Evolutionary conservation across 2,329 filamentous ascomycete genomes (phyloP), one percentile per base, ranked within the genome.

Genomic region (Incumbomyces delicatus): DNA sequence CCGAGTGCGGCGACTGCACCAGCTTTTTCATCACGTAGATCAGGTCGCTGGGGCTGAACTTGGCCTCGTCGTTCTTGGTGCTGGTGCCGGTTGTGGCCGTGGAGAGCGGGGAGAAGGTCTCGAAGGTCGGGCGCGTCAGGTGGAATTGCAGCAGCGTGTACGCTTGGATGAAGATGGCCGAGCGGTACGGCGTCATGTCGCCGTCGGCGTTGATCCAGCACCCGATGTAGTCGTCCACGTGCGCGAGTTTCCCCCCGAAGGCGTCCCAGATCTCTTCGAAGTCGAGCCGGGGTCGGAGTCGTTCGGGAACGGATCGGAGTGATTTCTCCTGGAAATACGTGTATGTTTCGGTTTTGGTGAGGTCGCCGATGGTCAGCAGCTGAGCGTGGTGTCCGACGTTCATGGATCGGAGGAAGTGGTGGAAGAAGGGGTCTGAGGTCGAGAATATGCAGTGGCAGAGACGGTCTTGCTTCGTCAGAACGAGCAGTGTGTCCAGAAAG

Each of bases 101-200:
- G 7, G 44, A 46, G 2, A 46, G 29, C 11, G 44, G 44, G 6
- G 36, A 32, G 37, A 39, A 46, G 5, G 37, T 41, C 36, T 46
- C 44, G 17, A 46, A 46, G 2, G n/a, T 20, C 12, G 6, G 13
- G 36, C 30, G 44, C 10, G 37, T 46, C 13, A 46, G 44, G 30
- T 46, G 44, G 36, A 46, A 46, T 32, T 46, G 44, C 4, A 46
- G 44, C 12, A 46, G 34, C 2, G 44, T 46, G 20, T 46, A 46
- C 6, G 44, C 44, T 38, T 46, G 44, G 16, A 41, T 41, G 44
- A 46, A 46, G n/a, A 46, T 46, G 8, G 35, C 36, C 2, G 44
- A 46, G 13, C 14, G 35, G 44, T 40, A 41, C 2, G 44, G 44
- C n/a, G 44, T 46, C 30, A 41, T 29, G n/a, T 40, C 36, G 44